Base-by-base conservation (phyloP, 306 rosid genomes). In the Cucumis hystrix region DNA sequence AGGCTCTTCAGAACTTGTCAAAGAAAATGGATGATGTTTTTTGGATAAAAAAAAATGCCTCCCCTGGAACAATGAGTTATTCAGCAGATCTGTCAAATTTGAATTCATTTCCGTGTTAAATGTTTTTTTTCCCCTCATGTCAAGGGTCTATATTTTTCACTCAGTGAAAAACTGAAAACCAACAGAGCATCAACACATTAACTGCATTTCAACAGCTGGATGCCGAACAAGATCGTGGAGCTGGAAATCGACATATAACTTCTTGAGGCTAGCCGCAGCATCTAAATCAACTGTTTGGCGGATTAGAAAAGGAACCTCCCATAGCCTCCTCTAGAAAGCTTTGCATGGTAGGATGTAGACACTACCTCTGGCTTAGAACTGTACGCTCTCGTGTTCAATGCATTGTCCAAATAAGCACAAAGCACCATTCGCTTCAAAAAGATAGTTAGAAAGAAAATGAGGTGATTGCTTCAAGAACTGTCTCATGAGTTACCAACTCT, bases 21-120 rank as follows among this genome's bases (percentile, higher is more conserved):
- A 78, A 86, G 87, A 91, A 87, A 86, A 90, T 94, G 91, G 87
- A 87, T 74, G 35, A 57, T 74, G 57, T 74, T 90, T 88, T 78
- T 83, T 84, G 64, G 56, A 78, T 83, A 79, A 86, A 17, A 43
- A 74, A 16, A 80, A 4, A 49, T 15, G 77, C 75, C 76, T 79
- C 62, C 62, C 86, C 76, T 63, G 87, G 78, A 57, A 84, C 67
- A 63, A 55, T 35, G 15, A 67, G 16, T 61, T 80, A 55, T 23
- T 64, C 39, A 33, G 66, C 17, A 8, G 80, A 76, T 52, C 63
- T 68, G n/a, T 37, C 66, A 35, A 62, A n/a, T 65, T 80, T 58
- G 43, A 77, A 78, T 39, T 78, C 82, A 54, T 14, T 66, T 54
- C 66, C 74, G 2, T 71, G 60, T 71, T 71, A 71, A 71, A 71